Percentiles rank a stretch among this genome's conserved stretches.
phyloP scores from a whole-genome alignment of 805 yeast genomes.

The Candida loeiensis region DNA sequence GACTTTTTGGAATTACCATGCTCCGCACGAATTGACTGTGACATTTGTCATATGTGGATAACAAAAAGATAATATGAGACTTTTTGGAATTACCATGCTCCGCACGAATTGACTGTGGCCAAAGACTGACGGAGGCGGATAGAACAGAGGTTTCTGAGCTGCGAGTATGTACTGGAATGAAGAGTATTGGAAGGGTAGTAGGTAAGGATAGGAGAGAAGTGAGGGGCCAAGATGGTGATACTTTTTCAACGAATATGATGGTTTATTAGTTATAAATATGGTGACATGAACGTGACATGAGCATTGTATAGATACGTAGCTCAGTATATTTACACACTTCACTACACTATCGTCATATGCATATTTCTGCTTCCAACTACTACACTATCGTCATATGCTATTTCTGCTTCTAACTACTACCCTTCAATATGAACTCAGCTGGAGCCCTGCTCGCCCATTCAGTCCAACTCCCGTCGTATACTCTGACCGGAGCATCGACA shows the following conservation, averaged over 20 bases:
- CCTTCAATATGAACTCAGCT: conserved; percentile 46
- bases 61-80: no score
- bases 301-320: neutral
- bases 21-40: neutral
- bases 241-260: no score
- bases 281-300: no score
- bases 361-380: neutral
- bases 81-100: no score
- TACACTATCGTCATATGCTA: no score
- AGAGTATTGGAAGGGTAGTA: neutral
- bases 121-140: neutral
- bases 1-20: no score
- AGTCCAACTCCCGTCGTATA: conserved; percentile 80
- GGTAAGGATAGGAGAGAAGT: neutral
- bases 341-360: no score
- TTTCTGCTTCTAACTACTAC: neutral
- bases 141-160: no score
- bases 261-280: no score
- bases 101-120: neutral
- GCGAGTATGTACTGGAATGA: neutral
- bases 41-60: no score
- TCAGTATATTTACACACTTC: neutral
- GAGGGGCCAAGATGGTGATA: no score
- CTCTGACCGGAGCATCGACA: conserved; percentile 35
- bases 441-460: conserved; percentile 84